Base-by-base conservation (phyloP, 148 eudicot genomes). In the Chenopodium album region DNA sequence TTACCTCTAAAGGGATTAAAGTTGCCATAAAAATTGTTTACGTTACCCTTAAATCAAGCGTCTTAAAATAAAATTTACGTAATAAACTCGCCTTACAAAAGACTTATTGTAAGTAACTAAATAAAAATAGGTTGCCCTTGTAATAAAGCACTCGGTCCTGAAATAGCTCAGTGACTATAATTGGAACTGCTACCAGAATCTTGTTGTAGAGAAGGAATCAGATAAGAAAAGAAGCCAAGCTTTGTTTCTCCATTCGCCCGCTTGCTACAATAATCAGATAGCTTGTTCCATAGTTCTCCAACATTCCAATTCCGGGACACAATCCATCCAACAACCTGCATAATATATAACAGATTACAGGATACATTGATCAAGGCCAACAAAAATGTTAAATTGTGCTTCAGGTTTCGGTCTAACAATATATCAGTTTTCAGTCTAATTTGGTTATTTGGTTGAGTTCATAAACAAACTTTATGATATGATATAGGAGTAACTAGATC, bases 281-380 rank as follows among this genome's bases (percentile, higher is more conserved):
- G 76, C 90, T 90, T 83, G 80, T 79, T 84, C 97, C 97, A 95
- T 56, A 94, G 87, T 54, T 95, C 99, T 71, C 99, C 98, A 12
- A 94, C 98, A 17, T 88, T 95, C 98, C 98, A 95, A 63, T 84
- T 81, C 29, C 90, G 96, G 3, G 91, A 86, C 14, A 78, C 17
- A 71, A 95, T 90, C 98, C 94, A 93, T 60, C 65, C 47, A 29
- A 86, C 78, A 73, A 89, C 97, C 97, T 93, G 90, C 85, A 48
- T 41, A 41, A 41, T 0, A 41, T 41, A 41, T 41, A 41, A 4
- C 44, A 41, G 44, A 41, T 41, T 41, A 41, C 62, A 54, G 62
- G 17, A 56, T 19, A 56, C 22, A 56, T 56, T 4, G 7, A 56
- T 56, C 62, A 16, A 41, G 44, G 44, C 44, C 44, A 41, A 41